Base-by-base conservation (phyloP, 2,329 filamentous ascomycete genomes). In the Arthrinium phaeospermum region DNA sequence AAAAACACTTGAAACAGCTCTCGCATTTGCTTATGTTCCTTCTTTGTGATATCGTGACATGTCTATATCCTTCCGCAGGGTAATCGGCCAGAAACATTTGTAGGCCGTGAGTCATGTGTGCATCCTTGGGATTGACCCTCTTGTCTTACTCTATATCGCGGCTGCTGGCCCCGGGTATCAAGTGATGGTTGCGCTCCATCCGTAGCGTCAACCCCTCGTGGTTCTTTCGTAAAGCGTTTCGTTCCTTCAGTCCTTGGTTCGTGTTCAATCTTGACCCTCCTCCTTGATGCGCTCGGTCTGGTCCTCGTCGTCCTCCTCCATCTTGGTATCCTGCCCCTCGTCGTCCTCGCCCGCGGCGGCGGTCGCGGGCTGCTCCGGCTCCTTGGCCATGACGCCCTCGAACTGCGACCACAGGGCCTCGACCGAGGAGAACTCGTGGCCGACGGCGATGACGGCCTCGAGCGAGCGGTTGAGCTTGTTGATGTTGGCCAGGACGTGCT, bases 401-500 rank as follows among this genome's bases (percentile, higher is more conserved):
- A 99, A 98, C 79, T 97, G 94, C 51, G 94, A 97, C 96, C 96
- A 99, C 22, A 99, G 88, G 44, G 94, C 95, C 82, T 99, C 96
- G 61, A 99, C 96, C 4, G 94, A 95, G n/a, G 93, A 92, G 83
- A 99, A 98, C 80, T 99, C 96, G 83, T 98, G 98, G 49, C 96
- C 96, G 70, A 99, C 96, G 67, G 94, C 92, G 73, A 97, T 95
- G 27, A 98, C 93, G 71, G 95, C 93, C 83, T 99, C 96, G 24
- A 99, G 86, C 51, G 93, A 96, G 46, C 96, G 91, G 82, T 98
- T 99, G 73, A 99, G 85, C 78, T 95, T 95, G 84, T 98, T 99
- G 82, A 98, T 94, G 79, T 98, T 98, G 78, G 95, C 93, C 13
- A 99, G 91, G 73, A 98, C 95, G 78, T 96, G 92, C 79, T 98